phyloP scores from a whole-genome alignment of 2,329 filamentous ascomycete species.

The Fonsecaea monophora region DNA sequence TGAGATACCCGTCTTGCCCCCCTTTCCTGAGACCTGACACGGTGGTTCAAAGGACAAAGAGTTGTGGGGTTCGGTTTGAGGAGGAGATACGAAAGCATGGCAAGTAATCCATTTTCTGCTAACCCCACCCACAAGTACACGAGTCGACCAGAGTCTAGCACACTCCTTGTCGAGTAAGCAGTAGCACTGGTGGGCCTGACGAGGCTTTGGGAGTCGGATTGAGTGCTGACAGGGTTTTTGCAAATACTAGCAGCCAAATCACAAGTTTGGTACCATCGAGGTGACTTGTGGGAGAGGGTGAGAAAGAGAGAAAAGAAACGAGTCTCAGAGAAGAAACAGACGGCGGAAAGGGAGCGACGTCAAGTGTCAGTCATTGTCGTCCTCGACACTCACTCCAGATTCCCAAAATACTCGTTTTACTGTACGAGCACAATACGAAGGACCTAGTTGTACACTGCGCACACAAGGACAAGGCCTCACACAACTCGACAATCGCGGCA shows the following conservation, averaged over 20 bases:
- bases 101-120: not conserved
- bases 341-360: not conserved
- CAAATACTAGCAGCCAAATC: not conserved
- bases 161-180: conserved; percentile 12
- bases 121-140: conserved; percentile 4
- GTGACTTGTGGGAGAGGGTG: not conserved
- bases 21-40: not conserved
- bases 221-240: conserved; percentile 4
- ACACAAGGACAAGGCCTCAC: too few species aligned
- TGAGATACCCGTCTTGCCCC: not conserved
- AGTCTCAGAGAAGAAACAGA: too few species aligned
- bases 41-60: conserved; percentile 1
- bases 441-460: too few species aligned
- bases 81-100: not conserved
- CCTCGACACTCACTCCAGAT: not conserved
- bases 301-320: not conserved
- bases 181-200: conserved; percentile 9
- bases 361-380: not conserved
- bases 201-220: conserved; percentile 8
- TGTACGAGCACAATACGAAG: too few species aligned
- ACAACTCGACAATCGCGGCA: too few species aligned
- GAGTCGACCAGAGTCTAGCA: not conserved
- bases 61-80: not conserved
- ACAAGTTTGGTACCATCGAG: too few species aligned
- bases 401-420: too few species aligned